Conservation (phyloP, 1,284 basidiomycete genomes). For the Irpex sp. region DNA sequence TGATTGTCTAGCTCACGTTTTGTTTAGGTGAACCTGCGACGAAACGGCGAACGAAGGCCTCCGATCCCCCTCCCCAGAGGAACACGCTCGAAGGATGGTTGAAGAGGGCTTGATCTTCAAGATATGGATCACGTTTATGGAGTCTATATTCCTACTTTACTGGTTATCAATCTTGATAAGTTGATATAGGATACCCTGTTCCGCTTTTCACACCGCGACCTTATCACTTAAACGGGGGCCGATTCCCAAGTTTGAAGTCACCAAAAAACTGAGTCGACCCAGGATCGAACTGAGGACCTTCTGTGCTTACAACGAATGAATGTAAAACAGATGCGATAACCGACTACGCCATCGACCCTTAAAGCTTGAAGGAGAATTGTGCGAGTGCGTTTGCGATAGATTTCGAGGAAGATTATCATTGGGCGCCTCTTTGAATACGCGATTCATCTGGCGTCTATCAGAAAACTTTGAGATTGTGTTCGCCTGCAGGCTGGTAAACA, state of each 20-base stretch:
- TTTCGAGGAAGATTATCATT: too few relatives aligned
- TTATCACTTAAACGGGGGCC: too few relatives aligned
- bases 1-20: neutral
- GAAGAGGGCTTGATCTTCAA: slow-evolving; percentile 5
- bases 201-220: too few relatives aligned
- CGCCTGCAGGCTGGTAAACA: too few relatives aligned
- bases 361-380: neutral
- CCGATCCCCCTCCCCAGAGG: slow-evolving; percentile 12
- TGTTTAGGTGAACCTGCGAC: neutral
- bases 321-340: neutral
- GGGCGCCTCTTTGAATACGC: too few relatives aligned
- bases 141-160: neutral
- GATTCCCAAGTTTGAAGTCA: too few relatives aligned
- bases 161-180: neutral
- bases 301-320: neutral
- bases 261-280: neutral
- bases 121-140: neutral
- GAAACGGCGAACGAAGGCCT: slow-evolving; percentile 10
- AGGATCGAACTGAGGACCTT: neutral
- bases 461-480: too few relatives aligned
- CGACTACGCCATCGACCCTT: neutral
- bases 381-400: too few relatives aligned
- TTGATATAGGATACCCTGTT: neutral
- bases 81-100: slow-evolving; percentile 25
- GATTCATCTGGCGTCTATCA: too few relatives aligned